Percentiles rank a stretch among this genome's conserved stretches.
These are phyloP conservation scores for Trypanosoma cruzi DNA, from an alignment of 208 protist genomes.

Conservation along the genomic window DNA sequence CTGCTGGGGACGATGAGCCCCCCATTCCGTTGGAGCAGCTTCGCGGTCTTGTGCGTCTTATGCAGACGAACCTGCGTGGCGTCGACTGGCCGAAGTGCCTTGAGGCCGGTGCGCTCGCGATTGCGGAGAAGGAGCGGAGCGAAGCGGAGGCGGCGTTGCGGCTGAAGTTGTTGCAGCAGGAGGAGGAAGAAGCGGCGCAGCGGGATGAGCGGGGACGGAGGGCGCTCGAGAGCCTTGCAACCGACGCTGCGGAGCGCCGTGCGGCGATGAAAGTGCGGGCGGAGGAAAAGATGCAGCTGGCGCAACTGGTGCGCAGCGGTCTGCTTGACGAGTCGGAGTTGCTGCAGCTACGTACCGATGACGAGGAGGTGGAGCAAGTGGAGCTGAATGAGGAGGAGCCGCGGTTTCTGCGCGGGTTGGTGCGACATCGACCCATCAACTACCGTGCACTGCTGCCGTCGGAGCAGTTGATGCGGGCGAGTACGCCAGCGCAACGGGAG, in stretches of 20 bases:
- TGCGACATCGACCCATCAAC: constrained; percentile 74
- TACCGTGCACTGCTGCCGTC: constrained; percentile 81
- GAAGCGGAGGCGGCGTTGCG: constrained; percentile 44
- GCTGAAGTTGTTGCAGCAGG: constrained; percentile 15
- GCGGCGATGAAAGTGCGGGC: constrained; percentile 79
- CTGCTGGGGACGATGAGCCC: constrained; percentile 26
- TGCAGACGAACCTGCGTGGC: constrained; percentile 44
- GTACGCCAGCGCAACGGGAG: constrained; percentile 83
- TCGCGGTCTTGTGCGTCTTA: constrained; percentile 49
- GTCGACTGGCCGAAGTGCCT: constrained; percentile 42
- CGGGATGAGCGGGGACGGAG: constrained; percentile 19
- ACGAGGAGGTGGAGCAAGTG: constrained; percentile 68
- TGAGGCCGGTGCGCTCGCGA: constrained; percentile 59
- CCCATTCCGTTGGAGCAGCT: constrained; percentile 59
- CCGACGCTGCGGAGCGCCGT: constrained; percentile 50
- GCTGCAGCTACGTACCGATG: constrained; percentile 64
- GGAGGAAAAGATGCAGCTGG: constrained; percentile 89
- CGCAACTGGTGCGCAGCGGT: constrained; percentile 80
- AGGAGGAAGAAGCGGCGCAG: constrained; percentile 13
- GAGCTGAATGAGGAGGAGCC: constrained; percentile 90
- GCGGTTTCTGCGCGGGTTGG: constrained; percentile 67
- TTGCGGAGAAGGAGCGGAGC: constrained; percentile 55
- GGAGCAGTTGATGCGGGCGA: constrained; percentile 74
- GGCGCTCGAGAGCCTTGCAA: constrained; percentile 37
- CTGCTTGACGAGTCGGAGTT: constrained; percentile 84